Evolutionary conservation across 1,139 yeast species (phyloP).

Genomic region (Lodderomyces beijingensis): DNA sequence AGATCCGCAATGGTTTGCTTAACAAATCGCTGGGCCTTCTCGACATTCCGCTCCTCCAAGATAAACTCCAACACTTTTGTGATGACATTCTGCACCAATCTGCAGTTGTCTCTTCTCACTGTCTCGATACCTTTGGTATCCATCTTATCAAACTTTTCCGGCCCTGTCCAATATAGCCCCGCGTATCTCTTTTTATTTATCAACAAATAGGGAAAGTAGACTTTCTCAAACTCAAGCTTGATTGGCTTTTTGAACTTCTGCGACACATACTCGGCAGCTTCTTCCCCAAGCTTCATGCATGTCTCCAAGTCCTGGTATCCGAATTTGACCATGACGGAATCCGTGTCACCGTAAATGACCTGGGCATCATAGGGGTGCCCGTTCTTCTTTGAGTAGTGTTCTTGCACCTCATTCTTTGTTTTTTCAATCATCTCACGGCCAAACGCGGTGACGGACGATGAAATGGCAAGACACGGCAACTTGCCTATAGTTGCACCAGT

Average conservation of each 20-base stretch:
- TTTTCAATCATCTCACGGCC: conserved; percentile 96
- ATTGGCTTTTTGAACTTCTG: conserved; percentile 78
- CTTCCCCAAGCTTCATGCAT: conserved; percentile 89
- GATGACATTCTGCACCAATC: conserved; percentile 89
- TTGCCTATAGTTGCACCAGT: conserved; percentile 99
- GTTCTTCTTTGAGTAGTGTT: conserved; percentile 68
- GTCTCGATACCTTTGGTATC: conserved; percentile 99
- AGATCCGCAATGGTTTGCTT: conserved; percentile 87
- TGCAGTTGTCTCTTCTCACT: conserved; percentile 95
- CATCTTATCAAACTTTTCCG: conserved; percentile 89
- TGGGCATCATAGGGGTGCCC: conserved; percentile 81
- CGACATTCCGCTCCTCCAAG: conserved; percentile 85
- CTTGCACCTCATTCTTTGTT: conserved; percentile 83
- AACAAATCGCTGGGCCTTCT: conserved; percentile 79
- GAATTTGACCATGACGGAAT: conserved; percentile 98
- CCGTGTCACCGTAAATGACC: conserved; percentile 98
- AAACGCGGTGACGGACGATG: conserved; percentile 91
- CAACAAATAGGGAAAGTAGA: conserved; percentile 87
- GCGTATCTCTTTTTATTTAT: conserved; percentile 97
- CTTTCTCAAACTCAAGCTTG: conserved; percentile 94
- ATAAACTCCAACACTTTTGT: conserved; percentile 85
- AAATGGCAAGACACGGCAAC: conserved; percentile 92
- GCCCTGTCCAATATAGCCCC: conserved; percentile 92
- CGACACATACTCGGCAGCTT: conserved; percentile 89
- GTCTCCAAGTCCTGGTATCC: conserved; percentile 79